A percentile compares a stretch with the other conserved stretches of the same genome.
phyloP scores from a whole-genome alignment of 2,329 filamentous ascomycete genomes.

The Gnomoniopsis sp. region DNA sequence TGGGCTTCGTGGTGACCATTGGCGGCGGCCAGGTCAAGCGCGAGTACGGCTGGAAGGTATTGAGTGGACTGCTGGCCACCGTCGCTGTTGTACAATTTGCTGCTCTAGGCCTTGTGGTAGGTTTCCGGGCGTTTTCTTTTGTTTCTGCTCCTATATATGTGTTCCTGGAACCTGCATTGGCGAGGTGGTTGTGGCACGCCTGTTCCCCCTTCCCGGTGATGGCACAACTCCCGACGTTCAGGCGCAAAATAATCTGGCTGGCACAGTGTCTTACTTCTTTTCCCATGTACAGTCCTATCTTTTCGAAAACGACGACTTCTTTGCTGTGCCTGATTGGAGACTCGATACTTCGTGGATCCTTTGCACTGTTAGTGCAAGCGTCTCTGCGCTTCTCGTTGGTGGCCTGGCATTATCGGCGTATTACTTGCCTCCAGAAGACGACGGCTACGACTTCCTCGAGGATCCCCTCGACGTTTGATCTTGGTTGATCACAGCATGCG shows the following conservation, averaged over 20 bases:
- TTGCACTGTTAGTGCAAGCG: conserved; percentile 52
- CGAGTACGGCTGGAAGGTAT: conserved; percentile 77
- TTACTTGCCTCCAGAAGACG: conserved; percentile 67
- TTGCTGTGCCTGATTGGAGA: conserved; percentile 74
- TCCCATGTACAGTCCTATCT: conserved; percentile 64
- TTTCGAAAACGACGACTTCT: conserved; percentile 78
- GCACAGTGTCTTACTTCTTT: not conserved
- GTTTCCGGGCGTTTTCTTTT: conserved; percentile 30
- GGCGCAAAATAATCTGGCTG: not conserved
- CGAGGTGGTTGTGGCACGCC: conserved; percentile 9
- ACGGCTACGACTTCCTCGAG: conserved; percentile 72
- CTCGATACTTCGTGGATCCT: conserved; percentile 78
- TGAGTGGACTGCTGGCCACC: conserved; percentile 62
- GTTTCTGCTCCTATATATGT: too few species aligned
- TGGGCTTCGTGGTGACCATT: conserved; percentile 75
- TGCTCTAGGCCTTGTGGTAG: conserved; percentile 80
- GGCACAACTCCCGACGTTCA: not conserved
- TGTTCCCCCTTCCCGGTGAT: too few species aligned
- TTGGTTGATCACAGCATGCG: not conserved
- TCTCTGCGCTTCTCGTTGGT: conserved; percentile 50
- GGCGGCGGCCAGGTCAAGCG: conserved; percentile 75
- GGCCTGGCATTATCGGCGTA: conserved; percentile 66
- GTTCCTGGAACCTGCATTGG: not conserved
- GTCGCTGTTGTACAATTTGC: conserved; percentile 68
- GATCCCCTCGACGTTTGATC: conserved; percentile 45